Conservation (phyloP, 768 basidiomycete species). For the Mycena capillaripes region DNA sequence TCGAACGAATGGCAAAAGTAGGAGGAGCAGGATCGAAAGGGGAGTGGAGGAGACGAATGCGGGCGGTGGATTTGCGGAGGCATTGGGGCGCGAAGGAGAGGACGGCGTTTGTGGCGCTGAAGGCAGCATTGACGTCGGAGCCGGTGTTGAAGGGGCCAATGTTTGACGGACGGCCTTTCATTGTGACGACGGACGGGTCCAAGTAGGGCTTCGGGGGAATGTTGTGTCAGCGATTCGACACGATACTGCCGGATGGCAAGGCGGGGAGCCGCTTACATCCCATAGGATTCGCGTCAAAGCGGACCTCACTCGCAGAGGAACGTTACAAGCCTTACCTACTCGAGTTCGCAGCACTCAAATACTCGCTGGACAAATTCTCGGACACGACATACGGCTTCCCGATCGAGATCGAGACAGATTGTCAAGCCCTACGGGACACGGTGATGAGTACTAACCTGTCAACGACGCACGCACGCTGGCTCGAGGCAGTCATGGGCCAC, state of each 20-base stretch:
- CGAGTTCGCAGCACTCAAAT: conserved; percentile 3
- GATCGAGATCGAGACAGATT: conserved; percentile 33
- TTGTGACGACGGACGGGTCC: not conserved
- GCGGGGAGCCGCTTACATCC: conserved; percentile 39
- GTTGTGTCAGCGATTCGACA: conserved; percentile 37
- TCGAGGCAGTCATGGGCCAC: conserved; percentile 39
- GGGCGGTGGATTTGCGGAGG: not conserved
- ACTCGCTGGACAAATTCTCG: conserved; percentile 33
- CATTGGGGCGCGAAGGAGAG: not conserved
- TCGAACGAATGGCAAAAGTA: not conserved
- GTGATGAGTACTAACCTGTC: conserved; percentile 35
- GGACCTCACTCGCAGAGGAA: conserved; percentile 46
- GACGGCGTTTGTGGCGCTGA: not conserved
- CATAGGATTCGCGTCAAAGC: conserved; percentile 49
- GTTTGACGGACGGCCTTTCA: conserved; percentile 17
- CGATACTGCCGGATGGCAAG: conserved; percentile 25
- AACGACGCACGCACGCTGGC: conserved; percentile 42
- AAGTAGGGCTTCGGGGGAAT: conserved; percentile 3
- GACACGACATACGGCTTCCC: conserved; percentile 39
- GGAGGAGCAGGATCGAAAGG: not conserved
- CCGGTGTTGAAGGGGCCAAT: conserved; percentile 18
- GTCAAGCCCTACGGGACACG: conserved; percentile 38
- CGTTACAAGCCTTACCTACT: conserved; percentile 43
- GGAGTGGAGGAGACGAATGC: not conserved
- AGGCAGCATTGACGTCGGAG: not conserved